These are phyloP conservation scores for Inga oerstediana DNA, from an alignment of 306 rosid genomes.

Conservation along the genomic window DNA sequence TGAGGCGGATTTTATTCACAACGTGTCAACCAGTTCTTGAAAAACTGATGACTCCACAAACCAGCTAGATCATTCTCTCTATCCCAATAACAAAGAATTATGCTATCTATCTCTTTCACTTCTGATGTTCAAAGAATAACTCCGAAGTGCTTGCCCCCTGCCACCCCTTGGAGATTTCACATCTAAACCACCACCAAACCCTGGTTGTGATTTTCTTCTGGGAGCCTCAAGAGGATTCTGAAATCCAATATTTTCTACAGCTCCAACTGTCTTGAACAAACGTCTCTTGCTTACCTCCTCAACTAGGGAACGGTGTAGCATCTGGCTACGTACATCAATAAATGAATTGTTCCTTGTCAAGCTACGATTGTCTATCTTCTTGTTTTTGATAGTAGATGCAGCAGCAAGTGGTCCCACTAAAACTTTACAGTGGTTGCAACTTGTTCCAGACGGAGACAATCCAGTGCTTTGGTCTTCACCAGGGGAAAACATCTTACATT, in stretches of 20 bases:
- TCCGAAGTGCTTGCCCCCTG: slow-evolving; percentile 32
- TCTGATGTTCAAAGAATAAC: slow-evolving; percentile 22
- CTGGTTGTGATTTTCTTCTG: slow-evolving; percentile 30
- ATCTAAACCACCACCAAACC: slow-evolving; percentile 25
- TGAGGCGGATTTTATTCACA: slow-evolving; percentile 2
- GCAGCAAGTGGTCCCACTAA: slow-evolving; percentile 36
- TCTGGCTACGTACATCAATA: slow-evolving; percentile 71
- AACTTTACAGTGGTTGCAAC: slow-evolving; percentile 44
- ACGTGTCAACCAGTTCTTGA: slow-evolving; percentile 10
- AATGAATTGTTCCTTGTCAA: slow-evolving; percentile 72
- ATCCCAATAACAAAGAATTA: neutral
- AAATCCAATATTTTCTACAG: slow-evolving; percentile 80
- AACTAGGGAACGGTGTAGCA: slow-evolving; percentile 68
- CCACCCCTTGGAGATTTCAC: slow-evolving; percentile 36
- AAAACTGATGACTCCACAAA: neutral
- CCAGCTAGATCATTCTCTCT: neutral
- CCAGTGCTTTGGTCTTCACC: slow-evolving; percentile 40
- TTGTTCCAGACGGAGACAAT: slow-evolving; percentile 19
- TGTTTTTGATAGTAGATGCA: slow-evolving; percentile 44
- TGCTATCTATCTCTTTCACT: slow-evolving; percentile 5
- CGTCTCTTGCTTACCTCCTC: slow-evolving; percentile 78
- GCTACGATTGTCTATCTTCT: slow-evolving; percentile 45
- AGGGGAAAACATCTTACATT: slow-evolving; percentile 58
- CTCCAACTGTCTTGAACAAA: slow-evolving; percentile 78
- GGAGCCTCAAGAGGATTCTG: slow-evolving; percentile 61